Base-by-base conservation (phyloP, 805 yeast genomes). In the Candida sakaeoensis region DNA sequence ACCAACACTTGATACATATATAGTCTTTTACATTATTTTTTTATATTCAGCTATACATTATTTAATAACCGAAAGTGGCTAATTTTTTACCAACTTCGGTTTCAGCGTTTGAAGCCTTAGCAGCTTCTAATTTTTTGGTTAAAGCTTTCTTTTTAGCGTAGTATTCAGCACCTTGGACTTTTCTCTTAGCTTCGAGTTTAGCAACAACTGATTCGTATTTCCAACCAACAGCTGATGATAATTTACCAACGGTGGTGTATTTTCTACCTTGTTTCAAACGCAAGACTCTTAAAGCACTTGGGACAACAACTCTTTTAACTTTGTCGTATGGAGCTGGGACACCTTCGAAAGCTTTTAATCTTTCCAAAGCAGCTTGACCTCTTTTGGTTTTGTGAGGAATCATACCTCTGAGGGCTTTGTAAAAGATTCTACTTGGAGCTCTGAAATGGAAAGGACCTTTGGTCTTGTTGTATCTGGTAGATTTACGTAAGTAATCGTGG, bases 381-480 rank as follows among this genome's bases (percentile, higher is more conserved):
- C 98, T 93, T 62, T 98, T 93, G 60, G 99, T 93, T 89, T 93
- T 93, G 90, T 93, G 98, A 71, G 96, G 79, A 65, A 93, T 78
- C 99, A 93, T 93, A 79, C 99, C 99, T 72, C 96, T 86, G 72
- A 93, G 75, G 67, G 99, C 97, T 85, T 93, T 93, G 95, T 90
- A 90, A 77, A 93, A 89, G 77, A 93, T 91, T 79, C 98, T 89
- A 53, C 98, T 90, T 74, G 99, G 99, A 53, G 99, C 99, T 79
- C 98, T 93, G 96, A 93, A 93, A 75, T 93, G 99, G 97, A 91
- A 93, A 68, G 98, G 98, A 80, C 99, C 99, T 74, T 89, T 85
- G 66, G 80, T 84, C 80, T 89, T 89, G 95, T 93, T 93, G 90
- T 74, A 93, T 79, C 95, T 85, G 70, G 99, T 90, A 64, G 95